Evolutionary conservation across 2,329 filamentous ascomycete species (phyloP), one percentile per base, ranked within the genome.

Genomic region (Phialophora chinensis): DNA sequence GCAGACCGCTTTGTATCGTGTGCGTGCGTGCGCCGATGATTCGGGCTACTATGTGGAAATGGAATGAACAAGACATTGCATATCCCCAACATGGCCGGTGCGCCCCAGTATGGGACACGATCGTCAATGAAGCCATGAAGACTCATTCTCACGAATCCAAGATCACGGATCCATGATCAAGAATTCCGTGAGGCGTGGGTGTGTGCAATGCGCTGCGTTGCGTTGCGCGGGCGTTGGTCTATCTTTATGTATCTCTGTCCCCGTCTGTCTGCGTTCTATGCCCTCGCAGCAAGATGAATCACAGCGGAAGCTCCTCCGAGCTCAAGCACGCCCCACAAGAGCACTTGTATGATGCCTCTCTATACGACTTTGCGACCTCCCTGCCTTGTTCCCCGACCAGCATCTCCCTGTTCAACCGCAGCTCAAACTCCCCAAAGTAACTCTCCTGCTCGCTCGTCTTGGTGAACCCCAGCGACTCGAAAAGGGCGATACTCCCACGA

Each of bases 351-450:
- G 2, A 7, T 44, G 6, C 38, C 38, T 44, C 38, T n/a, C 8
- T 20, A 2, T 52, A 23, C 12, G 49, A 2, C 20, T 20, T 23
- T 12, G 2, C 11, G 10, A 52, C 20, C 4, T 29, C 23, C 23
- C 2, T 35, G 6, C 53, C 53, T 31, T 35, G 53, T 29, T 29
- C n/a, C 53, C 27, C 11, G 17, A 31, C 27, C 52, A 72, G 68
- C 44, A 78, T 71, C 49, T 67, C 72, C 35, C 69, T 72, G 47
- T 20, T 68, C 27, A 67, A 52, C 62, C 84, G 76, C 72, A 90
- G 73, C 77, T 91, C 89, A 67, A 88, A 79, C 76, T 91, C 89
- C 0, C 87, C 87, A 80, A 91, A 91, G 76, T 87, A 90, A 76
- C 88, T 90, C 29, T 84, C 79, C 62, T 79, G 78, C 27, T 80